A percentile compares a stretch with the other conserved stretches of the same genome.
phyloP scores from a whole-genome alignment of 768 basidiomycete species.

The Boletus reticulatus region DNA sequence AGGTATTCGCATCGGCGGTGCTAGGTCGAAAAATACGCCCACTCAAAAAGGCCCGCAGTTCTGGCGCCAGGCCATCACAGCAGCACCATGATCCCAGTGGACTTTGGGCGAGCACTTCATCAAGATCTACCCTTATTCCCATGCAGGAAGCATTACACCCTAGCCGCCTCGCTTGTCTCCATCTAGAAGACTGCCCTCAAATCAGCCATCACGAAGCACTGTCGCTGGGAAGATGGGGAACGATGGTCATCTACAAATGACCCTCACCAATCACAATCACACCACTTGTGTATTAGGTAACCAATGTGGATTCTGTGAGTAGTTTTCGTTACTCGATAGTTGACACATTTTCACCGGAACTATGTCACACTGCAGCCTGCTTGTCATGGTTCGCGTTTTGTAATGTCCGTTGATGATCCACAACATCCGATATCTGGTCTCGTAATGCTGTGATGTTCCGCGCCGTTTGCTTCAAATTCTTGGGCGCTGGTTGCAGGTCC shows the following conservation, averaged over 20 bases:
- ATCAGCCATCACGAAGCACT: constrained; percentile 38
- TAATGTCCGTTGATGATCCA: constrained; percentile 30
- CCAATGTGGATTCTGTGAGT: constrained; percentile 23
- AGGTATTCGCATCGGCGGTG: constrained; percentile 24
- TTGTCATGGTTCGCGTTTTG: constrained; percentile 9
- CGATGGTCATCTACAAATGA: constrained; percentile 25
- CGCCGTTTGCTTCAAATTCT: background rate
- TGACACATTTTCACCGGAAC: constrained; percentile 10
- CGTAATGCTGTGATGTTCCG: constrained; percentile 11
- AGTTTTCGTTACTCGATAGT: constrained; percentile 5
- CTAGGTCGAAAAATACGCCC: constrained; percentile 35
- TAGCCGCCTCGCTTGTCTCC: constrained; percentile 39
- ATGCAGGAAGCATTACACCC: constrained; percentile 36
- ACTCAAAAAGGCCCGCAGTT: constrained; percentile 30
- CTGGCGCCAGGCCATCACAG: constrained; percentile 2
- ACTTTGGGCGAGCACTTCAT: constrained; percentile 14
- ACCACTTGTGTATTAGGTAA: constrained; percentile 6
- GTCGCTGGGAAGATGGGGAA: constrained; percentile 38
- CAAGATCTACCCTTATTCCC: constrained; percentile 36
- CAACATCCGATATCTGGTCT: constrained; percentile 9
- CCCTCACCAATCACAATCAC: background rate
- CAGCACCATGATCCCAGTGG: constrained; percentile 12
- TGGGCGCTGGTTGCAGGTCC: background rate
- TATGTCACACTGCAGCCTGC: constrained; percentile 19
- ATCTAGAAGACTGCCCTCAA: constrained; percentile 40